Conservation (phyloP, 1,284 basidiomycete genomes). For the Heterobasidion parviporum region DNA sequence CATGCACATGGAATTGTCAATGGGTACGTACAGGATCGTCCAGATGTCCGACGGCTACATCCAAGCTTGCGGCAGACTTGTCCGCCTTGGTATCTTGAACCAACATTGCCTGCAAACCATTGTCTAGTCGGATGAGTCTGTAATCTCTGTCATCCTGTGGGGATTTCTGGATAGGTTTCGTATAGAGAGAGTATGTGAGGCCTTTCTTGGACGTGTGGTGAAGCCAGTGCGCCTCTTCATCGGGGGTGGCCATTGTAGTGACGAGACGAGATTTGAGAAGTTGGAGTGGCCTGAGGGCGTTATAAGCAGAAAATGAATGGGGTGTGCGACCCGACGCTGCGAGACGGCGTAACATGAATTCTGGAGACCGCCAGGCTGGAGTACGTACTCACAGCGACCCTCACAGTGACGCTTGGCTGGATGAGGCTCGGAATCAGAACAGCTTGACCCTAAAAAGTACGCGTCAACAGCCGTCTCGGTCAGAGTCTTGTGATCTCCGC, state of each 20-base stretch:
- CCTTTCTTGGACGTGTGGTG: conserved; percentile 19
- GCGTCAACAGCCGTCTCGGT: too few relatives aligned
- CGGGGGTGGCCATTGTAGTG: not conserved
- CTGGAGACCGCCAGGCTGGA: too few relatives aligned
- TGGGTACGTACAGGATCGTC: conserved; percentile 75
- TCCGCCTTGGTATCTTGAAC: conserved; percentile 87
- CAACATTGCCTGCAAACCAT: conserved; percentile 83
- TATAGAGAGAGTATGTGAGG: conserved; percentile 48
- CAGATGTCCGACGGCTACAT: conserved; percentile 93
- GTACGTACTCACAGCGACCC: not conserved
- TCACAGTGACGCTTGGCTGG: not conserved
- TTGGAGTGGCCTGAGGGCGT: not conserved
- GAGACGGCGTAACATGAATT: not conserved
- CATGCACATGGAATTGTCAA: not conserved
- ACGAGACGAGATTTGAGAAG: not conserved
- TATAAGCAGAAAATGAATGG: not conserved
- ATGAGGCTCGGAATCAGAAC: too few relatives aligned
- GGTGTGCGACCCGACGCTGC: not conserved
- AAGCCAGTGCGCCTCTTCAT: conserved; percentile 27
- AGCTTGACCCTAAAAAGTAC: too few relatives aligned
- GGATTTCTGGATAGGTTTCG: conserved; percentile 66
- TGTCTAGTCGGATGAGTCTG: conserved; percentile 76
- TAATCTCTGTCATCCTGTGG: conserved; percentile 74
- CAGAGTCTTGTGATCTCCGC: too few relatives aligned
- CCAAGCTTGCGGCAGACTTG: conserved; percentile 92